Conservation (phyloP, 2,329 filamentous ascomycete genomes). For the Fusarium kyushuense region DNA sequence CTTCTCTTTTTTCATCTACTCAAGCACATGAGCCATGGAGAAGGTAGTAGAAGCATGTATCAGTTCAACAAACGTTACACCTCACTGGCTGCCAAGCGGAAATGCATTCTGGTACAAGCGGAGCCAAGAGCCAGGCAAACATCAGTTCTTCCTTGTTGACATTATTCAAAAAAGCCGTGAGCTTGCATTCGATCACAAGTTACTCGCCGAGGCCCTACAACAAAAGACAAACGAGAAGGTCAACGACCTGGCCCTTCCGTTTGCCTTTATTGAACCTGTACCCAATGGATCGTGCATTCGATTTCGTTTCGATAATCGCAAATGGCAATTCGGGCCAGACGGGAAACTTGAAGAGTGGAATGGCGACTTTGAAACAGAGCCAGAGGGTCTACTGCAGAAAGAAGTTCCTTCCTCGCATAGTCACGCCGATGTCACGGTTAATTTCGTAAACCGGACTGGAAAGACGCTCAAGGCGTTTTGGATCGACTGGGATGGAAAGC, state of each 20-base stretch:
- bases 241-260: slow-evolving; percentile 32
- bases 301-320: slow-evolving; percentile 35
- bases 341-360: slow-evolving; percentile 36
- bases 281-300: slow-evolving; percentile 24
- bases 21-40: background rate
- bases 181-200: slow-evolving; percentile 43
- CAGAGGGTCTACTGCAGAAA: slow-evolving; percentile 19
- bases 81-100: slow-evolving; percentile 41
- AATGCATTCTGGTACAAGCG: slow-evolving; percentile 48
- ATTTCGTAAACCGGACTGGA: slow-evolving; percentile 45
- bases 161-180: slow-evolving; percentile 13
- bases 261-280: slow-evolving; percentile 42
- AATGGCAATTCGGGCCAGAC: slow-evolving; percentile 39
- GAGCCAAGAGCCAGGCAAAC: slow-evolving; percentile 12
- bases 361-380: slow-evolving; percentile 22
- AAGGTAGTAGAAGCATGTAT: slow-evolving; percentile 13
- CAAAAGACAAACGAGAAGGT: slow-evolving; percentile 17
- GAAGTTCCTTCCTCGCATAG: slow-evolving; percentile 40
- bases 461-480: slow-evolving; percentile 39
- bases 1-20: fast-evolving
- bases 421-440: slow-evolving; percentile 24
- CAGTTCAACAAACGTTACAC: slow-evolving; percentile 29
- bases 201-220: slow-evolving; percentile 35
- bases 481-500: slow-evolving; percentile 42
- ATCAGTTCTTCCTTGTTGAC: slow-evolving; percentile 44